These are phyloP conservation scores for Bremia lactucae DNA, from an alignment of 352 stramenopile species.

Conservation along the genomic window DNA sequence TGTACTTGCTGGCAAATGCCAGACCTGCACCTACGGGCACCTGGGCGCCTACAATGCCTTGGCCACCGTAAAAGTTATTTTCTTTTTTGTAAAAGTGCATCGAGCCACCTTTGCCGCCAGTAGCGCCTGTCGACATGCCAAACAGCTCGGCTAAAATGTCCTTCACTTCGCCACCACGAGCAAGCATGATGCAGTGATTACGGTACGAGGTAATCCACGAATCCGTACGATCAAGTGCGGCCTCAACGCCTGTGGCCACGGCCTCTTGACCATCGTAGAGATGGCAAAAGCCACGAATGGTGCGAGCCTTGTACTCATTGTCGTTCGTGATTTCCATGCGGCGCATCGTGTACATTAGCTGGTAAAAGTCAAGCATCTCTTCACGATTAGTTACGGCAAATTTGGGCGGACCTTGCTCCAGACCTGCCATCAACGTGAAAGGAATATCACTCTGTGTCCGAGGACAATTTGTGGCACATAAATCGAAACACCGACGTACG, in stretches of 20 bases:
- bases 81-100: slow-evolving; percentile 99
- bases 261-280: slow-evolving; percentile 99
- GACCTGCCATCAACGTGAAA: slow-evolving; percentile 28
- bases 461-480: neutral
- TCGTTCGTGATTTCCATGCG: slow-evolving; percentile 99
- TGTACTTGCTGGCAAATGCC: slow-evolving; percentile 99
- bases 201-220: slow-evolving; percentile 99
- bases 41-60: slow-evolving; percentile 98
- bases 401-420: slow-evolving; percentile 56
- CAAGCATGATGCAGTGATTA: slow-evolving; percentile 97
- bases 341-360: slow-evolving; percentile 99
- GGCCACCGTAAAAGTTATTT: slow-evolving; percentile 96
- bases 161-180: slow-evolving; percentile 89
- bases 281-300: slow-evolving; percentile 99
- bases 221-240: slow-evolving; percentile 90
- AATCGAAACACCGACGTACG: slow-evolving; percentile 21
- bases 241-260: slow-evolving; percentile 95
- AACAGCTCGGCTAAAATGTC: slow-evolving; percentile 95
- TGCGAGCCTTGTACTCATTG: slow-evolving; percentile 99
- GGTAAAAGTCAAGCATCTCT: slow-evolving; percentile 94
- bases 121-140: slow-evolving; percentile 83
- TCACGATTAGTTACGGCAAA: slow-evolving; percentile 87
- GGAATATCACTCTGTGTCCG: slow-evolving; percentile 3
- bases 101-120: slow-evolving; percentile 94
- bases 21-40: slow-evolving; percentile 96